These are phyloP conservation scores for Arachnomyces sp. DNA, from an alignment of 2,329 filamentous ascomycete genomes.

Conservation along the genomic window DNA sequence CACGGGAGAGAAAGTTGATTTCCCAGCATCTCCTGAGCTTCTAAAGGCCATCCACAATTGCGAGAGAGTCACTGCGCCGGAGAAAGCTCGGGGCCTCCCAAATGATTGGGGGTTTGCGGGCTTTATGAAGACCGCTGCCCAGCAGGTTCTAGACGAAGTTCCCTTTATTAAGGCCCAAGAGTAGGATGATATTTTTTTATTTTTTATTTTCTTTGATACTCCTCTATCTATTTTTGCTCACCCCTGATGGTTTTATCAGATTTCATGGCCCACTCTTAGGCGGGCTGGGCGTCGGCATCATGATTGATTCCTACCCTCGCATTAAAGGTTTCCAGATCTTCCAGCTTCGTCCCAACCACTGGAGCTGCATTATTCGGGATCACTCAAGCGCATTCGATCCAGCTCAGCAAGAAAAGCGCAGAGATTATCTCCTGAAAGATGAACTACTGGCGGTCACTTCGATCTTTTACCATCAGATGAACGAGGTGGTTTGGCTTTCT, in stretches of 20 bases:
- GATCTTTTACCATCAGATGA: constrained; percentile 11
- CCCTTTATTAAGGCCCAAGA: constrained; percentile 2
- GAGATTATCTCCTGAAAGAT: constrained; percentile 9
- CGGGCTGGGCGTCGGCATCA: not conserved
- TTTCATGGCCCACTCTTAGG: constrained; percentile 7
- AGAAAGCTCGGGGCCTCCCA: constrained; percentile 3
- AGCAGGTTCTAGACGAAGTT: constrained; percentile 4
- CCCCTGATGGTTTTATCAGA: constrained; percentile 2
- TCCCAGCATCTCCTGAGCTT: constrained; percentile 6
- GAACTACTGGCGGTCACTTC: constrained; percentile 9
- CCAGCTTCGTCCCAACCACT: constrained; percentile 3
- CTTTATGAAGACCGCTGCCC: constrained; percentile 6
- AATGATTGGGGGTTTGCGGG: constrained; percentile 10
- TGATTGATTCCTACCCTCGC: not conserved
- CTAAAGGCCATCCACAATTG: constrained; percentile 10
- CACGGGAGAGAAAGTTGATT: constrained; percentile 5
- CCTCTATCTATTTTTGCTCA: not conserved
- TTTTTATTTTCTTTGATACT: not conserved
- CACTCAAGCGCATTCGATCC: constrained; percentile 1
- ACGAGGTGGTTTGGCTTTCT: constrained; percentile 9
- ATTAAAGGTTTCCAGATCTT: not conserved
- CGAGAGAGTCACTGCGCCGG: not conserved
- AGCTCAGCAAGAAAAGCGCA: not conserved
- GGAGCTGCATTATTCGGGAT: constrained; percentile 8
- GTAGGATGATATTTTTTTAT: not conserved